Conservation (phyloP, 148 eudicot species). For the Vaccinium corymbosum region DNA sequence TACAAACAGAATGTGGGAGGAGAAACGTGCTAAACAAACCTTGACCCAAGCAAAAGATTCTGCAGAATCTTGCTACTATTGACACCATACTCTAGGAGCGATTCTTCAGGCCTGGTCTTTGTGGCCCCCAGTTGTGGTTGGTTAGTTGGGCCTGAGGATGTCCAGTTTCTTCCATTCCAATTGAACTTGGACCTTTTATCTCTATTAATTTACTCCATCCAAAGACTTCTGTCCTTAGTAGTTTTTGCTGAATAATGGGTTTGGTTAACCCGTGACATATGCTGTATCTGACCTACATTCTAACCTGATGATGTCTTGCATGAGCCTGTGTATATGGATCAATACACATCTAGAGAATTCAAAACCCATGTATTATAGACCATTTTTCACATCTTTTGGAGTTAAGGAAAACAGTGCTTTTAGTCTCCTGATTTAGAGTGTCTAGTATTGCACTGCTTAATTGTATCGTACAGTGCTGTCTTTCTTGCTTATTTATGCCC, state of each 20-base stretch:
- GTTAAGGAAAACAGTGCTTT: not conserved
- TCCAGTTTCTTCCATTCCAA: not conserved
- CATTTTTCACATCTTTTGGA: not conserved
- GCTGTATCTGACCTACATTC: not conserved
- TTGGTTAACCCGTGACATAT: not conserved
- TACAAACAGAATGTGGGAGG: not conserved
- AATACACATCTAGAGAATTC: conserved; percentile 6
- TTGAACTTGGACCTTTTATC: not conserved
- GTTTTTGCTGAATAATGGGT: not conserved
- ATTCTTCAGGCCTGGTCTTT: not conserved
- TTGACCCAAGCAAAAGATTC: not conserved
- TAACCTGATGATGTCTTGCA: not conserved
- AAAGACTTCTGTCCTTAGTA: not conserved
- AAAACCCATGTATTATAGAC: not conserved
- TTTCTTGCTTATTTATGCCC: not conserved
- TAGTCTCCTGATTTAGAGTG: not conserved
- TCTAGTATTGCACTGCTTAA: not conserved
- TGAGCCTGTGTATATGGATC: not conserved
- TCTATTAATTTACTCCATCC: not conserved
- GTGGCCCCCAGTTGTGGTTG: conserved; percentile 5
- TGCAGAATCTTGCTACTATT: not conserved
- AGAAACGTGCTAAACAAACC: not conserved
- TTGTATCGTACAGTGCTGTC: not conserved
- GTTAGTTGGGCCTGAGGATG: not conserved
- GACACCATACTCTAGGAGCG: not conserved